Base-by-base conservation (phyloP, 305 asterid genomes). In the Caryopteris hybrid region DNA sequence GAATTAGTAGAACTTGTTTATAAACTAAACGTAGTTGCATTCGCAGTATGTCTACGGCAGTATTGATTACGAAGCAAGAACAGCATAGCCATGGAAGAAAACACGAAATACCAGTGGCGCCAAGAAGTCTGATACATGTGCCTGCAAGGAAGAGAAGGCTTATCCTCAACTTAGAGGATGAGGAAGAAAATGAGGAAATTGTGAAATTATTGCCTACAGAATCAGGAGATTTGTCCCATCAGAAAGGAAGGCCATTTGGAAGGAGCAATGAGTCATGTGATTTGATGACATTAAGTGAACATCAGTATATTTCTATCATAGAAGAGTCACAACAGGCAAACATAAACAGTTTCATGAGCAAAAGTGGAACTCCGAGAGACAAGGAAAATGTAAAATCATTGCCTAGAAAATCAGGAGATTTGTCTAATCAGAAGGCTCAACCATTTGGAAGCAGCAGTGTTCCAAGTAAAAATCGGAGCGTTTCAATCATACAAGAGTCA, bases 61-160 rank as follows among this genome's bases (percentile, higher is more conserved):
- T 68, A 6, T 8, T 81, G 66, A 63, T 74, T 61, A 62, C 78
- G 12, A 73, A 78, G 60, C 84, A 74, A 81, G 83, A 76, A 43
- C 73, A 25, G 27, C 71, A 59, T 17, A 67, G 63, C 63, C 29
- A 48, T 55, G 62, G 25, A 63, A 54, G 57, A 57, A 71, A 50
- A 36, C 58, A 59, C 34, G 59, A 74, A 43, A 25, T 42, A 43
- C 76, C 71, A 14, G 57, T 16, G 48, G 45, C 46, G 11, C 74
- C 84, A 17, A 64, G 77, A 61, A 68, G 68, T 64, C 61, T 41
- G 62, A 71, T 69, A 46, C 77, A 25, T 56, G 68, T 18, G 31
- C 70, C 79, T 46, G 54, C 51, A 50, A 78, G 78, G 74, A 78
- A 86, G 82, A 73, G 87, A 73, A 79, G 68, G 68, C 65, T 78